These are phyloP conservation scores for Amanita polypyramis DNA, from an alignment of 768 basidiomycete species.

Conservation along the genomic window DNA sequence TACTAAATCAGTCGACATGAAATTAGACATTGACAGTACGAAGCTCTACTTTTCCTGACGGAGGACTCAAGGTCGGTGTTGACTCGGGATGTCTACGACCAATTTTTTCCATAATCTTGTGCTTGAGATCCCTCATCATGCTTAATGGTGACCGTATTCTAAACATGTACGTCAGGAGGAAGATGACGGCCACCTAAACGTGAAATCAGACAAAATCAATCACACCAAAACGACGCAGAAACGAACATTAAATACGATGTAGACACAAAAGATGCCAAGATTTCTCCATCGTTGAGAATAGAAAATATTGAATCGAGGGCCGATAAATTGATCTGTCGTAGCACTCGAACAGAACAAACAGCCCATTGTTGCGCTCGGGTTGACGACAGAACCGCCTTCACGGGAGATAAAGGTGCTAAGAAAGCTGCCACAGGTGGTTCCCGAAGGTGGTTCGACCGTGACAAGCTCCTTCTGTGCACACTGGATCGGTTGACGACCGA, in stretches of 20 bases:
- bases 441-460: conserved; percentile 44
- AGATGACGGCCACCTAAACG: conserved; percentile 32
- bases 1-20: background rate
- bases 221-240: background rate
- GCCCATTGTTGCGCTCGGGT: conserved; percentile 34
- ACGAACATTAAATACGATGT: conserved; percentile 35
- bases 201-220: background rate
- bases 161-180: conserved; percentile 46
- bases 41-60: background rate
- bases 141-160: conserved; percentile 27
- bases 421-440: conserved; percentile 42
- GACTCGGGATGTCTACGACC: background rate
- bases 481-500: conserved; percentile 36
- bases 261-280: conserved; percentile 39
- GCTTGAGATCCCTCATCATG: conserved; percentile 4
- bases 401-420: conserved; percentile 36
- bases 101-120: conserved; percentile 7
- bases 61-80: too few relatives aligned
- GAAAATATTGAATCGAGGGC: conserved; percentile 44
- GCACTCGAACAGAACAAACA: conserved; percentile 49
- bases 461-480: conserved; percentile 60
- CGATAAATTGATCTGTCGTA: conserved; percentile 48
- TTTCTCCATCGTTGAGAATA: conserved; percentile 45
- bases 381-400: conserved; percentile 49
- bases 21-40: background rate